Evolutionary conservation across 306 rosid species (phyloP).

Genomic region (Cucurbita pepo): DNA sequence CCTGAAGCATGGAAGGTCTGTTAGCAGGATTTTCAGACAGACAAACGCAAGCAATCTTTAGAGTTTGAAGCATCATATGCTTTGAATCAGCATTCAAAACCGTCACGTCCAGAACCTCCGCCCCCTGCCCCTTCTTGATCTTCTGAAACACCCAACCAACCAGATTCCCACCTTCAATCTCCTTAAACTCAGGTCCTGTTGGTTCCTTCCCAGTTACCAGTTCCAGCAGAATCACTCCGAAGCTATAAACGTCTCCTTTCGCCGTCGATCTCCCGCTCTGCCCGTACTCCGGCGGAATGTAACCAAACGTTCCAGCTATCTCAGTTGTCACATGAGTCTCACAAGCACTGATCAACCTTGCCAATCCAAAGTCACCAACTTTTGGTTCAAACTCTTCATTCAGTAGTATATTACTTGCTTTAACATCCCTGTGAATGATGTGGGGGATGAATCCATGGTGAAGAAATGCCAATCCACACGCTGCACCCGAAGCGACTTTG

Average conservation of each 20-base stretch:
- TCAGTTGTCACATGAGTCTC: conserved; percentile 87
- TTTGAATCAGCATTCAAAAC: conserved; percentile 61
- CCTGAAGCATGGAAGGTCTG: conserved; percentile 93
- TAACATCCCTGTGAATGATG: conserved; percentile 86
- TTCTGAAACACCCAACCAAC: conserved; percentile 90
- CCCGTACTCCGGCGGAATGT: conserved; percentile 97
- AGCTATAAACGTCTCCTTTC: conserved; percentile 88
- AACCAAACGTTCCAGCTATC: conserved; percentile 93
- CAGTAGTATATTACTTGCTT: conserved; percentile 86
- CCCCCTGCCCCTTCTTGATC: conserved; percentile 55
- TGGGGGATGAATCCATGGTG: conserved; percentile 90
- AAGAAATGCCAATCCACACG: conserved; percentile 76
- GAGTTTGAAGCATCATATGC: conserved; percentile 66
- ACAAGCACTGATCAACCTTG: conserved; percentile 87
- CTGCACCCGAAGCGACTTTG: conserved; percentile 63
- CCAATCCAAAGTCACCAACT: conserved; percentile 89
- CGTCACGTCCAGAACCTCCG: conserved; percentile 65
- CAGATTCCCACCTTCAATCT: conserved; percentile 89
- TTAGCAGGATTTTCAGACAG: conserved; percentile 75
- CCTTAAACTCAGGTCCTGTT: conserved; percentile 82
- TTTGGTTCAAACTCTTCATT: conserved; percentile 80
- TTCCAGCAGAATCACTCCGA: conserved; percentile 84
- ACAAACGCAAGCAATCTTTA: conserved; percentile 72
- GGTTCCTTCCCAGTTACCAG: conserved; percentile 92
- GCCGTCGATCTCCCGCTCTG: conserved; percentile 90